Base-by-base conservation (phyloP, 2,329 filamentous ascomycete species). In the Teratosphaeria destructans region DNA sequence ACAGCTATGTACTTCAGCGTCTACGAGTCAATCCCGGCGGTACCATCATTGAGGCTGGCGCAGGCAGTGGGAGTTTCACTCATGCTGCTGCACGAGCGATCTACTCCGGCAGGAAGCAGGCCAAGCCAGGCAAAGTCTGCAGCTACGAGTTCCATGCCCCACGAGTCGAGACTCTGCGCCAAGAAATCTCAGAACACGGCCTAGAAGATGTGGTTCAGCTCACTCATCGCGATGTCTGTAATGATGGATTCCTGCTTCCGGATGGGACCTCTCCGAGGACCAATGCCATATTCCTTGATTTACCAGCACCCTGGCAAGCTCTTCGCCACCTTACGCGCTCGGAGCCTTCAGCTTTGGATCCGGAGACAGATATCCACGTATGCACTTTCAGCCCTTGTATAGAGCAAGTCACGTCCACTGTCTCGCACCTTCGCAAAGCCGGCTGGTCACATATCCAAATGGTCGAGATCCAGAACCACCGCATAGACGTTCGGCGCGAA, bases 351-450 rank as follows among this genome's bases (percentile, higher is more conserved):
- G 81, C 81, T 0, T 79, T 97, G 11, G 86, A 94, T 65, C 85
- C 89, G 0, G 80, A 81, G n/a, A 81, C 83, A 52, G 82, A 87
- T 5, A 84, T 87, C 1, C 82, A 94, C 70, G 82, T 99, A 58
- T 99, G 94, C 77, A 95, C 91, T 0, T 99, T 99, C 76, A 95
- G 89, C 1, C 94, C 94, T 0, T 99, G 94, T 74, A 95, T 99
- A 65, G 94, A 99, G 75, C 94, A 99, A 77, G 93, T 95, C 26
- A 90, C 88, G 57, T 84, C 86, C 59, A 97, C 94, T 0, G 86
- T 96, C 58, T 87, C 89, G 11, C 83, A 84, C 12, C 81, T 99
- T 74, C 86, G 93, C 58, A 82, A 85, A 43, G 78, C 91, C 6
- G 90, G 90, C 57, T 99, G 94, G 94, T 82, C 91, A 10, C 88